Evolutionary conservation across 371 early-diverging fungal species (phyloP).

Genomic region (Rhizopus stolonifer): DNA sequence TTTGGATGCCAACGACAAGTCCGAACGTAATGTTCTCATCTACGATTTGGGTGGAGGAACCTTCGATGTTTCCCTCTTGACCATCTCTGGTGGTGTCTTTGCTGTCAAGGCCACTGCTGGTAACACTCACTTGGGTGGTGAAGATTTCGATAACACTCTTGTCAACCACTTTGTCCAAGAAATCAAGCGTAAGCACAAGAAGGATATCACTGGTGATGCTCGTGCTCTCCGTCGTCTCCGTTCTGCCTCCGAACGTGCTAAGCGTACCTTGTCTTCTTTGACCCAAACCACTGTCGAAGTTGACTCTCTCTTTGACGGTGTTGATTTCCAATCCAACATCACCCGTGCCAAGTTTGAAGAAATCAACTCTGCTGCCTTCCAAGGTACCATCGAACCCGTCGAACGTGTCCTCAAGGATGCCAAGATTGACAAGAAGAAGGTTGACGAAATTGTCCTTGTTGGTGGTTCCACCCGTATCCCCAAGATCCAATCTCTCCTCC

Average conservation of each 20-base stretch:
- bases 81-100: constrained; percentile 85
- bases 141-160: constrained; percentile 89
- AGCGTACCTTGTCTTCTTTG: too few species aligned
- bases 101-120: constrained; percentile 94
- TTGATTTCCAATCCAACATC: constrained; percentile 85
- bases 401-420: too few species aligned
- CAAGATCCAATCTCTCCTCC: constrained; percentile 97
- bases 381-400: too few species aligned
- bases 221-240: constrained; percentile 91
- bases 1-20: constrained; percentile 66
- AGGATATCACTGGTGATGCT: constrained; percentile 78
- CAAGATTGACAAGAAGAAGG: too few species aligned
- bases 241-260: constrained; percentile 93
- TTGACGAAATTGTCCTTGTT: constrained; percentile 97
- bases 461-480: constrained; percentile 99
- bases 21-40: constrained; percentile 81
- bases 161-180: constrained; percentile 79
- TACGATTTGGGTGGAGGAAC: constrained; percentile 96
- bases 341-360: constrained; percentile 94
- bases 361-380: too few species aligned
- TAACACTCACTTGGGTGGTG: too few species aligned
- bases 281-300: constrained; percentile 84
- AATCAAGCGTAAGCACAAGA: constrained; percentile 83
- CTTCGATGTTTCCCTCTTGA: constrained; percentile 89
- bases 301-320: constrained; percentile 88